A percentile compares a stretch with the other conserved stretches of the same genome.
These are phyloP conservation scores for Gossypium sturtianum DNA, from an alignment of 345 rosid species.

Conservation along the genomic window DNA sequence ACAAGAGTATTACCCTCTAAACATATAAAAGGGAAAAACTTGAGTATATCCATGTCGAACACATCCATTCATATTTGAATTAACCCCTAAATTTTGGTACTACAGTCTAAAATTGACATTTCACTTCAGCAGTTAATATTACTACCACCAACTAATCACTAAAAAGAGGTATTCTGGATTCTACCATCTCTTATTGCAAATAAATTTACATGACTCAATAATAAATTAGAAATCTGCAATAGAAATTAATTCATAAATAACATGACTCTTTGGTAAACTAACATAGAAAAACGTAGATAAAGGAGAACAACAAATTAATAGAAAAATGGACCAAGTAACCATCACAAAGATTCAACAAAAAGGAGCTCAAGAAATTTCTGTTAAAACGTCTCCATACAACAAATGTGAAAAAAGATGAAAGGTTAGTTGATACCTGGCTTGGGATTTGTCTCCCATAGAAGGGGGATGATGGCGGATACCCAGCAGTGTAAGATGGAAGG, in stretches of 20 bases:
- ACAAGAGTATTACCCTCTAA: not conserved
- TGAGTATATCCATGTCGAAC: no score
- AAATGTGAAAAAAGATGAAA: not conserved
- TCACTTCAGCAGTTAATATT: no score
- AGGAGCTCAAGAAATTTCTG: not conserved
- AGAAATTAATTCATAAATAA: not conserved
- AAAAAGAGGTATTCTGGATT: not conserved
- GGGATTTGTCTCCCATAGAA: slow-evolving; percentile 81
- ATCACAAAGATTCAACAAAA: not conserved
- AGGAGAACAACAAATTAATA: not conserved
- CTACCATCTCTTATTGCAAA: not conserved
- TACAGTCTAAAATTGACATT: no score
- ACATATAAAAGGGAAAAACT: no score
- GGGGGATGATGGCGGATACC: slow-evolving; percentile 48
- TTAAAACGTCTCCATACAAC: not conserved
- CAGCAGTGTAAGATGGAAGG: slow-evolving; percentile 47
- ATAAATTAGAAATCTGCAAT: not conserved
- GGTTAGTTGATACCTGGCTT: slow-evolving; percentile 38
- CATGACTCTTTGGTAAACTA: not conserved
- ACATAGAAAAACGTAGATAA: not conserved
- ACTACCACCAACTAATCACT: not conserved
- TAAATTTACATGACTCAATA: not conserved
- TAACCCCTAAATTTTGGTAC: no score
- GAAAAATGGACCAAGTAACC: not conserved
- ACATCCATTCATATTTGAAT: no score